Percentiles rank a stretch among this genome's conserved stretches.
Conservation (phyloP, 192 early-diverging fungal species). For the Dimargaris xerosporica region DNA sequence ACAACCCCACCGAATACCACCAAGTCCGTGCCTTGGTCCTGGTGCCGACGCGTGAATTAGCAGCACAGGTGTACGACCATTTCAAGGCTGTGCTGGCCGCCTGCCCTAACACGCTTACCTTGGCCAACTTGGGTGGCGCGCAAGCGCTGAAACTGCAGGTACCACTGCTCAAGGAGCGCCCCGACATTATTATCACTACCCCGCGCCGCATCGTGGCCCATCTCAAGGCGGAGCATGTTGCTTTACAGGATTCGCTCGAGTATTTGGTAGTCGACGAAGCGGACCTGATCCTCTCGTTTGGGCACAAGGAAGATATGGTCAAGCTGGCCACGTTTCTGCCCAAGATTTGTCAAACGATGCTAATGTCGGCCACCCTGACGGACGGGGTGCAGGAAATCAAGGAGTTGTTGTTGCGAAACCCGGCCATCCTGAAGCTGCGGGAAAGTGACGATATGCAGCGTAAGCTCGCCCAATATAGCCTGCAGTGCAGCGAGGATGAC, state of each 20-base stretch:
- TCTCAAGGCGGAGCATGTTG: conserved; percentile 39
- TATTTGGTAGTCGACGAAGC: conserved; percentile 93
- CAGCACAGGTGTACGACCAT: conserved; percentile 75
- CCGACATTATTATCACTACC: conserved; percentile 81
- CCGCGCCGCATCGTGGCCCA: conserved; percentile 69
- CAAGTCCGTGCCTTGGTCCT: conserved; percentile 52
- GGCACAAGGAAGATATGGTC: conserved; percentile 78
- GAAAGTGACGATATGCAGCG: conserved; percentile 36
- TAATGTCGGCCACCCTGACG: conserved; percentile 89
- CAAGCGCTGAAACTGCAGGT: conserved; percentile 31
- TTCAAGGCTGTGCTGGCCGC: conserved; percentile 59
- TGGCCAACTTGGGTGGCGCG: conserved; percentile 21
- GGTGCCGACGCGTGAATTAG: conserved; percentile 90
- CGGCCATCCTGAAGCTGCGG: conserved; percentile 74
- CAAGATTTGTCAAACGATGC: conserved; percentile 78
- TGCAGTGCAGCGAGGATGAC: conserved; percentile 60
- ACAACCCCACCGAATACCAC: conserved; percentile 11
- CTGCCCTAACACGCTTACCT: conserved; percentile 30
- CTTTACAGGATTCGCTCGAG: conserved; percentile 41
- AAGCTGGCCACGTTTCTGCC: conserved; percentile 59
- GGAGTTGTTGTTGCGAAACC: conserved; percentile 66
- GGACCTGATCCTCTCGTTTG: conserved; percentile 86
- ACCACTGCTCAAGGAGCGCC: conserved; percentile 62
- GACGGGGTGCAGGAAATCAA: conserved; percentile 78
- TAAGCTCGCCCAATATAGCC: conserved; percentile 59